Evolutionary conservation across 768 basidiomycete species (phyloP).

Genomic region (Suillus brevipes): DNA sequence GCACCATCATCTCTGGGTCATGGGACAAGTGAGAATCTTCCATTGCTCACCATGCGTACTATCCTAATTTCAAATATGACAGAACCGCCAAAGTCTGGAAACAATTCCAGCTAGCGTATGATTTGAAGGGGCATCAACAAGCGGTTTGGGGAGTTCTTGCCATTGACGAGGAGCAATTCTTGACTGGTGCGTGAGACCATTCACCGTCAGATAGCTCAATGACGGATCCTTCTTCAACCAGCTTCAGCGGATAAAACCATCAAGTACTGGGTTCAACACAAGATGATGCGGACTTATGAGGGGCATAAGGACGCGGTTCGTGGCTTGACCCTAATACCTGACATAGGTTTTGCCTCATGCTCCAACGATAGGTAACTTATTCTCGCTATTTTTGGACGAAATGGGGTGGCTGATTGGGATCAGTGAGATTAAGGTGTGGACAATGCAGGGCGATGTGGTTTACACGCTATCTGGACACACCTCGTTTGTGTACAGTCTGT

Average conservation of each 20-base stretch:
- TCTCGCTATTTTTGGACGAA: background rate
- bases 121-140: constrained; percentile 83
- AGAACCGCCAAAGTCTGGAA: constrained; percentile 97
- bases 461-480: constrained; percentile 91
- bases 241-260: constrained; percentile 96
- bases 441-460: constrained; percentile 73
- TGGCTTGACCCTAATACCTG: constrained; percentile 74
- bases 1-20: constrained; percentile 87
- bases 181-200: constrained; percentile 66
- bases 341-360: constrained; percentile 92
- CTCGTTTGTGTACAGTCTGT: constrained; percentile 92
- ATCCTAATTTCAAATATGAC: constrained; percentile 6
- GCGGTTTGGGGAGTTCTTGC: constrained; percentile 93
- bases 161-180: constrained; percentile 68
- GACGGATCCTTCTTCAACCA: constrained; percentile 31
- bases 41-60: background rate
- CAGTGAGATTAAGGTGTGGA: constrained; percentile 93
- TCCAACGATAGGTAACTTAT: constrained; percentile 83
- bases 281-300: constrained; percentile 68
- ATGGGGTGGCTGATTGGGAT: constrained; percentile 9
- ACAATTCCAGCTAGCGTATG: constrained; percentile 67
- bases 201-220: background rate
- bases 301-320: constrained; percentile 95
- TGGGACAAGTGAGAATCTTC: constrained; percentile 82
- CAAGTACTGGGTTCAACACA: constrained; percentile 81